These are phyloP conservation scores for Pseudohyphozyma bogoriensis DNA, from an alignment of 768 basidiomycete genomes.

Conservation along the genomic window DNA sequence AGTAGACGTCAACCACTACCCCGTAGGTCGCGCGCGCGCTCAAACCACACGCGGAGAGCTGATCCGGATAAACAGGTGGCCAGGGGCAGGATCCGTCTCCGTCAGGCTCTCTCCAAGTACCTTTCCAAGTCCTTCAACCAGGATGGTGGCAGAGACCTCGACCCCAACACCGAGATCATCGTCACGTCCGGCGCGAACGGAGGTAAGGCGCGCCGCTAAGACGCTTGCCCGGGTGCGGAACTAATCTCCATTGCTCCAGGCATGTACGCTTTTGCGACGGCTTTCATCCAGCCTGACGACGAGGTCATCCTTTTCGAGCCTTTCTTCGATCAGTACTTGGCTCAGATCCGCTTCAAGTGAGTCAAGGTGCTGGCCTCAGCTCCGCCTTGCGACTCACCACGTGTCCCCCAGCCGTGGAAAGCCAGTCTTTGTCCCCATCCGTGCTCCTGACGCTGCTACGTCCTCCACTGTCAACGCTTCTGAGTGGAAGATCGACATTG, in stretches of 20 bases:
- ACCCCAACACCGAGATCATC: conserved; percentile 77
- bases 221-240: background rate
- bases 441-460: conserved; percentile 58
- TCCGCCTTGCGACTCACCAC: background rate
- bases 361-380: background rate
- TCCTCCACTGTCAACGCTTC: conserved; percentile 44
- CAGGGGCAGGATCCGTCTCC: conserved; percentile 73
- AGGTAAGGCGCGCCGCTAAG: conserved; percentile 47
- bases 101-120: conserved; percentile 72
- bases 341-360: conserved; percentile 29
- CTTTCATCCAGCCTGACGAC: conserved; percentile 82
- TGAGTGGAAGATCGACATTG: conserved; percentile 84
- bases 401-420: conserved; percentile 66
- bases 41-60: background rate
- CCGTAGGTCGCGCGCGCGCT: conserved; percentile 35
- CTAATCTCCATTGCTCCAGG: conserved; percentile 44
- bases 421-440: conserved; percentile 88
- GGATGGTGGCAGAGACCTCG: conserved; percentile 51
- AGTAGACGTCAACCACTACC: conserved; percentile 70
- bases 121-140: conserved; percentile 55
- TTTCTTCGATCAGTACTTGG: conserved; percentile 31
- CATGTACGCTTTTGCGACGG: conserved; percentile 74
- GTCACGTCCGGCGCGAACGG: conserved; percentile 96
- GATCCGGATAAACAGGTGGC: conserved; percentile 56
- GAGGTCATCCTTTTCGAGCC: conserved; percentile 98